phyloP scores from a whole-genome alignment of 1,284 basidiomycete species.

The Puccinia hordei region DNA sequence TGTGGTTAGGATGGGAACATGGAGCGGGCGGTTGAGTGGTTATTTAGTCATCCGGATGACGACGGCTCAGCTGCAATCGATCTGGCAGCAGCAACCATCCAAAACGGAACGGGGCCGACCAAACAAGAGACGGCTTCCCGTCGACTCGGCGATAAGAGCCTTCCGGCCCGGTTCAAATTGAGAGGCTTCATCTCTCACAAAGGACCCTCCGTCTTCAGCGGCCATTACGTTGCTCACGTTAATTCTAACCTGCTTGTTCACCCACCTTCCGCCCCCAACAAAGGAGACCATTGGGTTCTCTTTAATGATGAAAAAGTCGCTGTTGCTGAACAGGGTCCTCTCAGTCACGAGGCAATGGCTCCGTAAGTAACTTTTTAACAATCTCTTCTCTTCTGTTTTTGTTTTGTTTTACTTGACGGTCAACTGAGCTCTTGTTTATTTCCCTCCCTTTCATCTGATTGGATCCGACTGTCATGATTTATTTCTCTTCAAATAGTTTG shows the following conservation, averaged over 20 bases:
- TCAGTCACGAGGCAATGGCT: slow-evolving; percentile 32
- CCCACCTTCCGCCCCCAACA: slow-evolving; percentile 58
- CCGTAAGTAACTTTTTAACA: slow-evolving; percentile 15
- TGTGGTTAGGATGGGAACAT: slow-evolving; percentile 68
- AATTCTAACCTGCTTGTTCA: slow-evolving; percentile 56
- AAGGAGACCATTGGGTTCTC: slow-evolving; percentile 69
- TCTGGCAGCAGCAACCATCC: slow-evolving; percentile 54
- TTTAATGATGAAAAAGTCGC: slow-evolving; percentile 86
- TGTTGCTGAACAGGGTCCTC: slow-evolving; percentile 9
- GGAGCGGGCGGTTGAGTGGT: slow-evolving; percentile 90
- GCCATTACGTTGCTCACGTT: slow-evolving; percentile 88
- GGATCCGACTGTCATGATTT: neutral
- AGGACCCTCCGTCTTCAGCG: slow-evolving; percentile 88
- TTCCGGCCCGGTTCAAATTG: slow-evolving; percentile 77
- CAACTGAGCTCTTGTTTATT: neutral
- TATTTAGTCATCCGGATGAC: slow-evolving; percentile 93
- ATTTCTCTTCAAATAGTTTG: slow-evolving; percentile 6
- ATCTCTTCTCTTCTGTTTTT: neutral
- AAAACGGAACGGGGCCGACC: neutral
- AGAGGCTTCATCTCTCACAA: slow-evolving; percentile 97
- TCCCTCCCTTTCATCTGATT: neutral
- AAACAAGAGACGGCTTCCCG: too few relatives aligned
- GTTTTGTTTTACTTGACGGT: neutral
- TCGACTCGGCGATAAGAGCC: slow-evolving; percentile 55
- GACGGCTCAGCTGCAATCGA: slow-evolving; percentile 64